A percentile compares a stretch with the other conserved stretches of the same genome.
Conservation (phyloP, 257 asterid species). For the Scutellaria minor region DNA sequence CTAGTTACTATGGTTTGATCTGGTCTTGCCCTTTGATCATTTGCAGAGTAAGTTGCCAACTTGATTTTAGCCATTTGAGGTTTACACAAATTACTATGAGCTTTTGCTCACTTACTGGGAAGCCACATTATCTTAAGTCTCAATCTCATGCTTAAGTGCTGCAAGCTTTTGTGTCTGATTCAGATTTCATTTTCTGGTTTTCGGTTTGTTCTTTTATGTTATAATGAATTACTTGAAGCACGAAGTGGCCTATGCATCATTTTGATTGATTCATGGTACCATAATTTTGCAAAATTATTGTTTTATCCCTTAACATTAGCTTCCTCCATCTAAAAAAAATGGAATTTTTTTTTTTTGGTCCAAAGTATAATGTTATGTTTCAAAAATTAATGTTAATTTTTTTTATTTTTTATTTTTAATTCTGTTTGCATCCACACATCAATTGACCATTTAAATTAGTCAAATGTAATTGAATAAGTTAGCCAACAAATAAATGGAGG, state of each 20-base stretch:
- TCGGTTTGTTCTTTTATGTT: not conserved
- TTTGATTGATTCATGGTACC: conserved; percentile 3
- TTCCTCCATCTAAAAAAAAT: no score
- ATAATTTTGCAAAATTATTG: not conserved
- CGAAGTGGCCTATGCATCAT: conserved; percentile 8
- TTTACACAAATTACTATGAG: not conserved
- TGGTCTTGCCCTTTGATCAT: conserved; percentile 1
- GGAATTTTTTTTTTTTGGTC: no score
- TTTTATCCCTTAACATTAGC: not conserved
- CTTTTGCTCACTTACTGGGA: not conserved
- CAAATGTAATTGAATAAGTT: no score
- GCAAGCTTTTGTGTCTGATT: not conserved
- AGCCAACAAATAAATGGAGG: no score
- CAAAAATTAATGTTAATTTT: no score
- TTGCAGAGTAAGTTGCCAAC: not conserved
- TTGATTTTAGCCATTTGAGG: conserved; percentile 16
- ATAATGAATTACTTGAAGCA: not conserved
- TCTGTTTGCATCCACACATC: no score
- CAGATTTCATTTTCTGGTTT: not conserved
- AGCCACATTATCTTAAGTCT: not conserved
- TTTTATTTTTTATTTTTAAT: no score
- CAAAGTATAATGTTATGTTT: no score
- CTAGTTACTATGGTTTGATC: not conserved
- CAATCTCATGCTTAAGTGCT: not conserved
- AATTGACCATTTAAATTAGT: no score